phyloP scores from a whole-genome alignment of 805 yeast species.

The Trichomonascus vanleenenianus region DNA sequence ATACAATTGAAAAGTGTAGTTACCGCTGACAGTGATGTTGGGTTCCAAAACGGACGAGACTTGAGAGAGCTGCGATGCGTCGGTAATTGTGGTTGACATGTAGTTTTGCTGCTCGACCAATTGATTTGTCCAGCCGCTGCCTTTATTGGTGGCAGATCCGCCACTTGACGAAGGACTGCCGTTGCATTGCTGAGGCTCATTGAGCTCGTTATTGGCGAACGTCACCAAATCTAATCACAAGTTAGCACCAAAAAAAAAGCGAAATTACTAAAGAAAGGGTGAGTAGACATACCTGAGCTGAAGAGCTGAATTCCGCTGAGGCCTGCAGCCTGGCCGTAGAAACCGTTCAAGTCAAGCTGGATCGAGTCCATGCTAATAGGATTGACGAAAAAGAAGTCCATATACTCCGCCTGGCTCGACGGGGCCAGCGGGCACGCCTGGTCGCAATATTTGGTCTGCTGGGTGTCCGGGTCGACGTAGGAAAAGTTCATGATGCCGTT shows the following conservation, averaged over 20 bases:
- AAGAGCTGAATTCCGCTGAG: slow-evolving; percentile 67
- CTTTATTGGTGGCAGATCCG: slow-evolving; percentile 27
- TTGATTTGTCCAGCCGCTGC: slow-evolving; percentile 22
- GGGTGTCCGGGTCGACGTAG: slow-evolving; percentile 67
- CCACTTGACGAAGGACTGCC: slow-evolving; percentile 20
- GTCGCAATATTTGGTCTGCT: slow-evolving; percentile 59
- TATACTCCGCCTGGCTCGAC: slow-evolving; percentile 38
- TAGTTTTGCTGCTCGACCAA: slow-evolving; percentile 11
- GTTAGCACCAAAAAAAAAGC: not conserved
- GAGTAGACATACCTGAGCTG: slow-evolving; percentile 4
- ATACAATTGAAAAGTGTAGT: slow-evolving; percentile 60
- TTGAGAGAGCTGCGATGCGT: slow-evolving; percentile 24
- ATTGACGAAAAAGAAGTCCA: slow-evolving; percentile 78
- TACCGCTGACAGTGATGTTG: slow-evolving; percentile 63
- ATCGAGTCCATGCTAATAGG: slow-evolving; percentile 51
- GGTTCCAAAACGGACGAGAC: slow-evolving; percentile 52
- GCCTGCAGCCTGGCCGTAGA: slow-evolving; percentile 64
- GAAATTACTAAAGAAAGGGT: not conserved
- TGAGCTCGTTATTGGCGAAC: slow-evolving; percentile 69
- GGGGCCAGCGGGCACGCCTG: slow-evolving; percentile 77
- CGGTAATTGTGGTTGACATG: slow-evolving; percentile 24
- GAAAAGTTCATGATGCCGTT: slow-evolving; percentile 88
- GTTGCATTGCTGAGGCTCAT: slow-evolving; percentile 54
- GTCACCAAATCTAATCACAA: slow-evolving; percentile 40
- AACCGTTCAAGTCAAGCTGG: slow-evolving; percentile 54